Conservation (phyloP, 768 basidiomycete species). For the Crepidotus variabilis region DNA sequence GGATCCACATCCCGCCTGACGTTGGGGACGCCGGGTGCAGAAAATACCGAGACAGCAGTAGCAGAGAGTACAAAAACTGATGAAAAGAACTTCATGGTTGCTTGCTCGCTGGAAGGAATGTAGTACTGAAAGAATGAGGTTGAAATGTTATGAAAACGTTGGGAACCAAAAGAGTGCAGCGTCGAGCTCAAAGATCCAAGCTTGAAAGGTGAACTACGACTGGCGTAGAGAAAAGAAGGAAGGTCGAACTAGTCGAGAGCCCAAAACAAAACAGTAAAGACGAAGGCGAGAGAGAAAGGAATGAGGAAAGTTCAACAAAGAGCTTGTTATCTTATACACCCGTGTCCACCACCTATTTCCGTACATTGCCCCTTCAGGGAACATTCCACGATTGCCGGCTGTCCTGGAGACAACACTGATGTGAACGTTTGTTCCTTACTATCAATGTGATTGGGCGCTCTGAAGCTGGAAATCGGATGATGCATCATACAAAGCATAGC, state of each 20-base stretch:
- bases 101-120: not conserved
- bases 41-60: not conserved
- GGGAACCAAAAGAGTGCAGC: not conserved
- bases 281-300: not conserved
- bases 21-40: constrained; percentile 1
- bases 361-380: not conserved
- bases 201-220: not conserved
- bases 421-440: too few species aligned
- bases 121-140: not conserved
- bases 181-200: too few species aligned
- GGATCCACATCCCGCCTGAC: constrained; percentile 38
- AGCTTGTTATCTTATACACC: not conserved
- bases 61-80: not conserved
- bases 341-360: not conserved
- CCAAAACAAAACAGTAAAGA: not conserved
- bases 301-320: not conserved
- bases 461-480: too few species aligned
- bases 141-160: not conserved
- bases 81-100: constrained; percentile 4
- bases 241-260: not conserved
- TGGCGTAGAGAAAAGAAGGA: not conserved
- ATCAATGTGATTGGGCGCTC: too few species aligned
- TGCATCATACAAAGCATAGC: too few species aligned
- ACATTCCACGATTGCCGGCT: too few species aligned
- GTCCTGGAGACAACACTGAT: too few species aligned